Base-by-base conservation (phyloP, 805 yeast genomes). In the Starmerella gropengiesseri region DNA sequence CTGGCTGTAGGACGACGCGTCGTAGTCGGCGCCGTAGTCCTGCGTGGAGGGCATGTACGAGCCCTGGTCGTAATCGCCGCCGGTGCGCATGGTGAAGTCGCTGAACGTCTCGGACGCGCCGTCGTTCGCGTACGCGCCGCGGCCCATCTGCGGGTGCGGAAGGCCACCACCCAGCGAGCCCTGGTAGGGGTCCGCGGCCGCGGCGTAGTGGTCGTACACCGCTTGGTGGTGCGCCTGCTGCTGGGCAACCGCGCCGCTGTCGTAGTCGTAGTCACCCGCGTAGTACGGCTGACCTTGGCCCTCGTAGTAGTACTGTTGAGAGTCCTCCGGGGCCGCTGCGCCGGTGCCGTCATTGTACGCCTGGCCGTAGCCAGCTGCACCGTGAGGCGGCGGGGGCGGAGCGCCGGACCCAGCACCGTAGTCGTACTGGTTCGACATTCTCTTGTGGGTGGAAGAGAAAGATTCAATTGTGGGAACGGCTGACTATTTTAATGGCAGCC, bases 41-140 rank as follows among this genome's bases (percentile, higher is more conserved):
- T 50, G 50, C 34, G 47, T 50, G 39, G 47, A 43, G 7, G 55
- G 54, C 45, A 56, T 57, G 44, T 50, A 53, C 12, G 55, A 53
- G 31, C 49, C 46, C 41, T 51, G 56, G 41, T 64, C 65, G 51
- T 63, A 61, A 45, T 61, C 66, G 54, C 58, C 60, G 50, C 64
- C 65, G 28, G 68, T 62, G 19, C 68, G 58, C 65, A 62, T 63
- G 31, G 70, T 65, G 54, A 65, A 65, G 55, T 66, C 70, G 37
- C 61, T 49, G 44, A 63, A 65, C 5, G 67, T 60, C 52, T 65
- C 69, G 16, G 62, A 54, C 38, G 59, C 65, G 34, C 60, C 63
- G 46, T 60, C 65, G 31, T 59, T 48, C 23, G 40, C 41, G 47
- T 48, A 50, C 34, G 23, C 21, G 29, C 63, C 47, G 51, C 58